A percentile compares a stretch with the other conserved stretches of the same genome.
Evolutionary conservation across 352 stramenopile species (phyloP).

Genomic region (Phytophthora europaea): DNA sequence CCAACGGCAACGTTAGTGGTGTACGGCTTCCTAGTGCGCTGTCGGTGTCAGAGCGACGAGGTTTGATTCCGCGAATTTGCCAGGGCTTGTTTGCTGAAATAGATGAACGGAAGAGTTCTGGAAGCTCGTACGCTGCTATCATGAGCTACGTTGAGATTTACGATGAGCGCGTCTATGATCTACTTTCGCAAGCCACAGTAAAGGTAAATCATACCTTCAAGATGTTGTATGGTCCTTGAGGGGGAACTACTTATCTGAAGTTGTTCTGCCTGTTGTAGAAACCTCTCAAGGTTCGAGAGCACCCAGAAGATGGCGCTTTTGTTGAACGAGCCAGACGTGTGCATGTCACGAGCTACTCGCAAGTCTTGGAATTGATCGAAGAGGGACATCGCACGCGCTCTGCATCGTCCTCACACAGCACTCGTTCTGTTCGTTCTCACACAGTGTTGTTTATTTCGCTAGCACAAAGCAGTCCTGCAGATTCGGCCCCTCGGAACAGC

Average conservation of each 20-base stretch:
- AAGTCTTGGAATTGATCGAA: slow-evolving; percentile 67
- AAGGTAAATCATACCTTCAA: slow-evolving; percentile 34
- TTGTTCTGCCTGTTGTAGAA: slow-evolving; percentile 32
- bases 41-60: slow-evolving; percentile 24
- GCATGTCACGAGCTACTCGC: slow-evolving; percentile 56
- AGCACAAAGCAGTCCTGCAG: slow-evolving; percentile 36
- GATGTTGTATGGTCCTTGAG: too few relatives aligned
- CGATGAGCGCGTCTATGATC: slow-evolving; percentile 79
- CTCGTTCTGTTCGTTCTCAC: slow-evolving; percentile 70
- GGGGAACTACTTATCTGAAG: too few relatives aligned
- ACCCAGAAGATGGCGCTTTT: slow-evolving; percentile 72
- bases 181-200: slow-evolving; percentile 44
- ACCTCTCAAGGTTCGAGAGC: slow-evolving; percentile 78
- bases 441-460: slow-evolving; percentile 74
- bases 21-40: background rate
- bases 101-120: slow-evolving; percentile 28
- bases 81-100: slow-evolving; percentile 69
- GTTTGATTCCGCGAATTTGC: slow-evolving; percentile 74
- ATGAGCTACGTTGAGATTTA: slow-evolving; percentile 90
- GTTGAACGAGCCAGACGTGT: slow-evolving; percentile 68
- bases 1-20: background rate
- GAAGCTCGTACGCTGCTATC: slow-evolving; percentile 45
- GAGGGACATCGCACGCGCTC: slow-evolving; percentile 71
- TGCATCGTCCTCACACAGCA: slow-evolving; percentile 58
- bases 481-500: slow-evolving; percentile 45